Conservation (phyloP, 768 basidiomycete species). For the Kwoniella botswanensis region DNA sequence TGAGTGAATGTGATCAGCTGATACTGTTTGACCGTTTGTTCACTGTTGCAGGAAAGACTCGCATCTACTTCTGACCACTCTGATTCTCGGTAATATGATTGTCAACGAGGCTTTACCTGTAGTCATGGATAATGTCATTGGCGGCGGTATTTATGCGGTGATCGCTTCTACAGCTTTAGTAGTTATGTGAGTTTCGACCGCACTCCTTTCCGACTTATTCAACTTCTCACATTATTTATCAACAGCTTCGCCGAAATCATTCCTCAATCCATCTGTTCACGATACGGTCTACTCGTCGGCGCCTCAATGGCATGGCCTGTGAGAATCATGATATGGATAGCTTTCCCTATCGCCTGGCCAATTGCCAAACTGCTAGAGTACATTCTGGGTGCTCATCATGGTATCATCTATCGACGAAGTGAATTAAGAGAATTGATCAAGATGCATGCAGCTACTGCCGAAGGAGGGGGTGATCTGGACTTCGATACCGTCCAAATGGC, state of each 20-base stretch:
- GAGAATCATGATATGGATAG: slow-evolving; percentile 68
- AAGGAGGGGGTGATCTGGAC: slow-evolving; percentile 83
- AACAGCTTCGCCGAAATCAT: slow-evolving; percentile 86
- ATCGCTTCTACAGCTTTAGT: slow-evolving; percentile 82
- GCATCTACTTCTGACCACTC: slow-evolving; percentile 45
- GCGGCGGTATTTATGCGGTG: slow-evolving; percentile 77
- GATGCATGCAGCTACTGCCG: slow-evolving; percentile 71
- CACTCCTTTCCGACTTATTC: not conserved
- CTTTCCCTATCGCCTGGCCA: slow-evolving; percentile 79
- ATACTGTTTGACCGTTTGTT: not conserved
- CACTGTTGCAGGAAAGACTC: slow-evolving; percentile 36
- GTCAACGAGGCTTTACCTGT: slow-evolving; percentile 74
- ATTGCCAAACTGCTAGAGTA: slow-evolving; percentile 80
- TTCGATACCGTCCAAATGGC: slow-evolving; percentile 87
- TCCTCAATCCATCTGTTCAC: slow-evolving; percentile 88
- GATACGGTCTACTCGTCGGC: slow-evolving; percentile 85
- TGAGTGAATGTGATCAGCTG: not conserved
- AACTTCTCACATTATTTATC: slow-evolving; percentile 1
- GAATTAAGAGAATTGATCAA: slow-evolving; percentile 90
- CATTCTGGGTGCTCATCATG: slow-evolving; percentile 79
- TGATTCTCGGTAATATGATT: slow-evolving; percentile 80
- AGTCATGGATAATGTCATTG: slow-evolving; percentile 77
- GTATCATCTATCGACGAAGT: slow-evolving; percentile 82
- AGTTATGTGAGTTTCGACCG: slow-evolving; percentile 71
- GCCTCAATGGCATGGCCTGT: slow-evolving; percentile 82